Base-by-base conservation (phyloP, 164 flowering plant genomes). In the Vitis labrusca region DNA sequence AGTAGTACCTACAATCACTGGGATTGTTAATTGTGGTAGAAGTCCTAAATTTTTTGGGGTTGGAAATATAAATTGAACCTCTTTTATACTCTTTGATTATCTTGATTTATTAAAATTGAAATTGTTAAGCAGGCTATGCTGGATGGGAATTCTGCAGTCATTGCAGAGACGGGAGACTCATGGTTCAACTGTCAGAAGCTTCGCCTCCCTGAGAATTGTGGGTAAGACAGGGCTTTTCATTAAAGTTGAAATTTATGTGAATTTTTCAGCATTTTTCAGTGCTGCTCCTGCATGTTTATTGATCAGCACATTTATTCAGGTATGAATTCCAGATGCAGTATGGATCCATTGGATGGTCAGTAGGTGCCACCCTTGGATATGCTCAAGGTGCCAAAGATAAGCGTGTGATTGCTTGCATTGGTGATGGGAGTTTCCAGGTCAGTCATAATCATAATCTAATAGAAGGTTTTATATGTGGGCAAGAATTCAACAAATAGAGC, bases 371-470 rank as follows among this genome's bases (percentile, higher is more conserved):
- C 19, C 87, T 90, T 50, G 94, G 94, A 10, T 90, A 90, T 78
- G 88, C 94, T 67, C 94, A 88, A 65, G 92, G 87, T 61, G 89
- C 82, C 2, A 77, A 73, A 73, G 79, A 85, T 55, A 88, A 86
- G 73, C 92, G 92, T 59, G 83, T 90, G 27, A 86, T 90, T 68
- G 87, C 92, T 63, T 88, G 85, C 80, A 91, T 91, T 65, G 97
- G 97, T 58, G 97, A 91, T 78, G 97, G 97, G 23, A 92, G 97
- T 79, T 90, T 92, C 68, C 97, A 92, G 91, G 96, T 89, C 50
- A 69, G 84, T 50, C 9, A 19, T 48, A 30, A 9, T 49, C 54
- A 53, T 50, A 48, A 13, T 17, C 37, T 51, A 13, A 14, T 9
- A 7, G 12, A 37, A 11, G 14, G 37, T 9, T 11, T 14, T 47